Base-by-base conservation (phyloP, 495 filamentous ascomycete species). In the Peziza echinospora region DNA sequence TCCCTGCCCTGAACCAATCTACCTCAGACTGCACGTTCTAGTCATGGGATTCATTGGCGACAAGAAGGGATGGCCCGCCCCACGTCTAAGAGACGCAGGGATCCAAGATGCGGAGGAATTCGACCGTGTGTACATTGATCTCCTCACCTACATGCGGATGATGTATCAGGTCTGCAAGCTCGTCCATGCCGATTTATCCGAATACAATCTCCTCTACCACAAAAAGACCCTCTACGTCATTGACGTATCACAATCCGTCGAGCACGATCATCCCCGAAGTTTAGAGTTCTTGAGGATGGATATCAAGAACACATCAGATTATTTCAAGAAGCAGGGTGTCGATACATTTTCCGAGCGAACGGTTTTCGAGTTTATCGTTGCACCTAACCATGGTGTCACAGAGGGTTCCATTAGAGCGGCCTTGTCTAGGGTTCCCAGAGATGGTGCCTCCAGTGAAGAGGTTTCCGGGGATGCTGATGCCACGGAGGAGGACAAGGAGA, bases 251-350 rank as follows among this genome's bases (percentile, higher is more conserved):
- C 89, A 97, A 62, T 83, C 77, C 55, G 89, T 97, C 23, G 89
- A 94, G 65, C 85, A 93, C 58, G 84, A 96, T 48, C 89, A 97
- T 62, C 87, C 89, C 1, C 70, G 81, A 49, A 84, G 79, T 25
- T 67, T 91, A 17, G 84, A 94, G 59, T 96, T 97, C 60, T 65
- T 96, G 49, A 75, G 86, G 17, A 94, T 92, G 83, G 89, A 97
- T 61, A 81, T 96, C 62, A 94, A 93, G 68, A 97, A 97, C 55
- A 73, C 89, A 2, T 76, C 71, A 39, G 84, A 91, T 57, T 97
- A 89, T 65, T 97, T 97, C 71, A 63, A 74, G 43, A 71, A 80
- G 3, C 79, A 91, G 55, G 80, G 77, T 41, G 82, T 94, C 2
- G 73, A 86, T 49, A 77, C 71, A 0, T 65, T 96, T 8, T 57